phyloP scores from a whole-genome alignment of 768 basidiomycete genomes.

The Tulasnella sp. region DNA sequence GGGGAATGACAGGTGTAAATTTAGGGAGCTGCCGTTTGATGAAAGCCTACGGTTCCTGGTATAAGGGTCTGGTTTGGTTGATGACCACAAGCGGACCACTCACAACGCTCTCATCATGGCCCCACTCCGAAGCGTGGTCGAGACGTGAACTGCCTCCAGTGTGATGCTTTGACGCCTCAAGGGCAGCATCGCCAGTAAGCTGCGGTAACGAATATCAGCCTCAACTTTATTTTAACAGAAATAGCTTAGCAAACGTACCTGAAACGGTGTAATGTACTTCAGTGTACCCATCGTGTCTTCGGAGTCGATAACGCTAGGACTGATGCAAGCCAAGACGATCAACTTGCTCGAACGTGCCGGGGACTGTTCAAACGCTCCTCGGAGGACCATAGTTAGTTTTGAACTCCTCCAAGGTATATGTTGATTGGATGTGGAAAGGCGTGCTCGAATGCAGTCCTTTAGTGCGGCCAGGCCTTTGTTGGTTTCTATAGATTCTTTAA shows the following conservation, averaged over 20 bases:
- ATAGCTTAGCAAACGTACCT: not conserved
- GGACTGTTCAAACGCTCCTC: not conserved
- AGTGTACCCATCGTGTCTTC: not conserved
- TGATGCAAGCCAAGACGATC: not conserved
- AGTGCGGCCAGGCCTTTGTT: not conserved
- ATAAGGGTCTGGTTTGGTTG: too few relatives aligned
- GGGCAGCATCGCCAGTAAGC: not conserved
- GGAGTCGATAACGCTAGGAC: not conserved
- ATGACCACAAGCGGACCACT: not conserved
- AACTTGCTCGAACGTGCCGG: not conserved
- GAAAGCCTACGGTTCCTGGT: not conserved
- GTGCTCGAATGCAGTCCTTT: not conserved
- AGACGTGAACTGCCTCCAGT: not conserved
- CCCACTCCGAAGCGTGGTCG: not conserved
- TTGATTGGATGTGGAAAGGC: not conserved
- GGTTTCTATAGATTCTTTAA: not conserved
- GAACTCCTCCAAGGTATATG: not conserved
- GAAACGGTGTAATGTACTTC: not conserved
- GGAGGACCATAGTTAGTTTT: not conserved
- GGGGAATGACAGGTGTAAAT: not conserved
- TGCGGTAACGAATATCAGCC: not conserved
- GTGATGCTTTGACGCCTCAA: not conserved
- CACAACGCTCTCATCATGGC: not conserved
- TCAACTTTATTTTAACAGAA: not conserved
- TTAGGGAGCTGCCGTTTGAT: constrained; percentile 2